Evolutionary conservation across 179 eudicot genomes (phyloP), one percentile per base, ranked within the genome.

Genomic region (Amaranthus tricolor): DNA sequence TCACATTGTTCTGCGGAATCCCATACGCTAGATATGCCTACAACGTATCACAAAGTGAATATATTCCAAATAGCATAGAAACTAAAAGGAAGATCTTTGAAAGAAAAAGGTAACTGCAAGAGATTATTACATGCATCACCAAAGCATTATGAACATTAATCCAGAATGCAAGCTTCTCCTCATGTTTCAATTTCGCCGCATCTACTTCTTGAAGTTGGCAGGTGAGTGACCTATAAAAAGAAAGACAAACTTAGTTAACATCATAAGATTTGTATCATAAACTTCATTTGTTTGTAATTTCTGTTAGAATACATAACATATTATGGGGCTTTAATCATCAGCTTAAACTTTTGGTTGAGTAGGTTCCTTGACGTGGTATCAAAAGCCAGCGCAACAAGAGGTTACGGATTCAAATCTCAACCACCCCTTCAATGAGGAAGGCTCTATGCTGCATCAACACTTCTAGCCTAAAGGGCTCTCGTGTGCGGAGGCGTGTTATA

Each of bases 111-210:
- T 44, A 16, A 49, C 66, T 31, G 49, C 17, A 48, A 16, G 60
- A 50, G 71, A 72, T 63, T 70, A 67, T 80, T 91, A 95, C 99
- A 91, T 95, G 99, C 99, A 95, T 90, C 88, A 95, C 93, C 82
- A 95, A 82, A 19, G 97, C 86, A 77, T 95, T 95, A 68, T 95
- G 99, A 79, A 95, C 84, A 79, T 95, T 95, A 54, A 93, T 91
- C 98, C 98, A 94, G 79, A 94, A 94, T 11, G 98, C 96, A 67
- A 94, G 82, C 87, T 95, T 95, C 83, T 95, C 93, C 57, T 91
- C 96, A 19, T 89, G 89, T 51, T 66, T 87, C 95, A 95, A 85
- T 85, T 84, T 89, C 86, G 64, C 79, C 6, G 90, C 95, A 80
- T 95, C 89, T 60, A 93, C 82, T 58, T 89, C 90, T 86, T 93